phyloP scores from a whole-genome alignment of 164 flowering plant genomes.

The Nymphaea thermarum region DNA sequence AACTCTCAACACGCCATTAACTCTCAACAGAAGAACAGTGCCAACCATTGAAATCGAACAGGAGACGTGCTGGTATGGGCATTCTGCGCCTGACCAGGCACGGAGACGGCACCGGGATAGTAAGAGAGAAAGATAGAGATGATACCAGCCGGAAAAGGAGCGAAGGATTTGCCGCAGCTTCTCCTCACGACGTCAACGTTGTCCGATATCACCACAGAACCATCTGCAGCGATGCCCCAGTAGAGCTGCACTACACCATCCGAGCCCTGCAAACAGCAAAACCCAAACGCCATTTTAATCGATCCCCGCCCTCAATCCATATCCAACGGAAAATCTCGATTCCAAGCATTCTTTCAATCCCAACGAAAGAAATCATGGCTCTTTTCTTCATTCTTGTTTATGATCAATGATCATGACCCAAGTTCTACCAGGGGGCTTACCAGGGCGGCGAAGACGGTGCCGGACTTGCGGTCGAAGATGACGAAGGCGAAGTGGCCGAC shows the following conservation, averaged over 20 bases:
- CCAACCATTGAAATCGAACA: too few species aligned
- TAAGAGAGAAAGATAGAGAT: neutral
- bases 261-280: conserved; percentile 32
- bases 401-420: too few species aligned
- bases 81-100: too few species aligned
- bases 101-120: too few species aligned
- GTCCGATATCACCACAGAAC: conserved; percentile 55
- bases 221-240: conserved; percentile 95
- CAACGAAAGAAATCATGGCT: too few species aligned
- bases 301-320: too few species aligned
- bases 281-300: neutral
- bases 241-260: conserved; percentile 65
- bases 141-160: conserved; percentile 81
- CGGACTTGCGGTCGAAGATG: conserved; percentile 55
- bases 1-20: too few species aligned
- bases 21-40: too few species aligned
- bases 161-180: conserved; percentile 88
- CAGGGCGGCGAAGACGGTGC: conserved; percentile 67
- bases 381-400: too few species aligned
- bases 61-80: too few species aligned
- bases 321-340: too few species aligned
- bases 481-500: conserved; percentile 84
- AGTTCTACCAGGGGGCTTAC: conserved; percentile 14
- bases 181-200: conserved; percentile 53
- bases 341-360: too few species aligned